Evolutionary conservation across 495 filamentous ascomycete species (phyloP), one percentile per base, ranked within the genome.

Genomic region (Xylaria telfairii): DNA sequence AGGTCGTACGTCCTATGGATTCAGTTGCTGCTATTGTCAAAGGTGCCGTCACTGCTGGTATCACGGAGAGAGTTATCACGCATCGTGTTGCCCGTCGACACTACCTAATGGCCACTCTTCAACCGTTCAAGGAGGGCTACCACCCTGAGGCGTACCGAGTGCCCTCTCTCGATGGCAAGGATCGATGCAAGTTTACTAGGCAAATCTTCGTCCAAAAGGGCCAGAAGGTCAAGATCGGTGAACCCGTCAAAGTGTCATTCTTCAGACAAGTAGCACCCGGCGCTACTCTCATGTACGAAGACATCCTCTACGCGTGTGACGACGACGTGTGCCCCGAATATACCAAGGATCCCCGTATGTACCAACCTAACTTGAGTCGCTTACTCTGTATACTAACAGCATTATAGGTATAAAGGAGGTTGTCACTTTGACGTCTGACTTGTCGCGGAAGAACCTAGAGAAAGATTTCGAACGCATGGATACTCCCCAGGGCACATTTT

Each of bases 401-500:
- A 72, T 24, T 5, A 68, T 76, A 99, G 95, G 95, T 72, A 98
- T 99, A 89, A 98, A 98, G 87, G 96, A 99, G 81, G 94, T 99
- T 39, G 96, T 99, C 70, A 99, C 96, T 2, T 90, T 99, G 49
- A 98, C 96, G 10, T 97, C 94, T 54, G 96, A 99, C 80, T 87
- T 99, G 44, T 97, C 94, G 19, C 91, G 96, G 71, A 99, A 99
- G 87, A 98, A 98, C 79, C 90, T 99, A 1, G 96, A 99, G 81
- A 98, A 97, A 80, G 96, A 99, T 78, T 99, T 99, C 71, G 96
- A 99, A 83, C 90, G 96, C 75, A 99, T 99, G 96, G 96, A 99
- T 81, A 99, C 96, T 4, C 96, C 96, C 2, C 96, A 99, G 79
- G 96, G 96, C 67, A 97, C 95, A 15, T 99, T 99, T 83, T 99